These are phyloP conservation scores for Venturia aucupariae DNA, from an alignment of 2,329 filamentous ascomycete genomes.

Conservation along the genomic window DNA sequence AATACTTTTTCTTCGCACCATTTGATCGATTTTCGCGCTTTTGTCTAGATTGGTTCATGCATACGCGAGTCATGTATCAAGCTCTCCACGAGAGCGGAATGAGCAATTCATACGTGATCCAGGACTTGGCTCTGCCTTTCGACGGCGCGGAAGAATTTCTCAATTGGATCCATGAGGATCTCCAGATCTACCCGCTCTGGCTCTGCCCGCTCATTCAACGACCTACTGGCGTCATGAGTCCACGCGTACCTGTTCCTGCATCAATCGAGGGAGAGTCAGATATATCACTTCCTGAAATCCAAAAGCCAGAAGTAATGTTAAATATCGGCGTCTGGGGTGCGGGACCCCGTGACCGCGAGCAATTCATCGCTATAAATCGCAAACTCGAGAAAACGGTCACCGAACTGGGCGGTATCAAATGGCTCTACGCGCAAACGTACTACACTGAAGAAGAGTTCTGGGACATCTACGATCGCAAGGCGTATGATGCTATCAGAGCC, in stretches of 20 bases:
- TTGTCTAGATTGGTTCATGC: conserved; percentile 51
- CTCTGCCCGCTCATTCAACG: conserved; percentile 32
- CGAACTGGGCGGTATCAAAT: conserved; percentile 56
- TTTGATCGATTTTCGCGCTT: conserved; percentile 54
- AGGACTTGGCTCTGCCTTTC: conserved; percentile 48
- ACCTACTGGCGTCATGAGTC: conserved; percentile 12
- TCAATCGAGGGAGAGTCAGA: not conserved
- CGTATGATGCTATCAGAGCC: conserved; percentile 49
- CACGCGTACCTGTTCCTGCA: not conserved
- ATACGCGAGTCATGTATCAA: conserved; percentile 56
- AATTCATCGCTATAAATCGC: conserved; percentile 48
- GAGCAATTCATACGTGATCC: conserved; percentile 52
- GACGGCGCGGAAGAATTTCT: conserved; percentile 35
- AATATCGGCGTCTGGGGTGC: conserved; percentile 58
- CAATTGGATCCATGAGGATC: conserved; percentile 30
- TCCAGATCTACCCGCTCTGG: conserved; percentile 40
- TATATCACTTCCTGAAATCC: not conserved
- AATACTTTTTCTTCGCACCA: conserved; percentile 51
- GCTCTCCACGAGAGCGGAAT: conserved; percentile 54
- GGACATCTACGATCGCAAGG: conserved; percentile 50
- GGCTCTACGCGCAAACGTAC: conserved; percentile 61
- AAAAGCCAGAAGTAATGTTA: conserved; percentile 31
- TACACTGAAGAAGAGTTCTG: conserved; percentile 62
- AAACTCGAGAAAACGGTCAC: conserved; percentile 51
- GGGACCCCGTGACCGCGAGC: conserved; percentile 32